phyloP scores from a whole-genome alignment of 169 alveolate genomes.

The Eimeria necatrix region DNA sequence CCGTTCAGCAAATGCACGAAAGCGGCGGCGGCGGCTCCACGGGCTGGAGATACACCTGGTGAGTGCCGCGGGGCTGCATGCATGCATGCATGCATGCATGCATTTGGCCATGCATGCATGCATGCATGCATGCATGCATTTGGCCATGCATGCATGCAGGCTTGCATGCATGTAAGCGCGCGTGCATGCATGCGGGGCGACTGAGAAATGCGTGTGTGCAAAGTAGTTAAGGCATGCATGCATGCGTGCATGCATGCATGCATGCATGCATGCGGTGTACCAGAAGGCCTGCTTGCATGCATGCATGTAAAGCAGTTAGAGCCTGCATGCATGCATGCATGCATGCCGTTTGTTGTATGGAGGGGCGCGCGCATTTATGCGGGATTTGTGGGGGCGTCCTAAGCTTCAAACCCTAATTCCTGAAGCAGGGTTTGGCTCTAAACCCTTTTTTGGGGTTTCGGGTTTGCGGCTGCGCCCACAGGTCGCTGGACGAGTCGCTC shows the following conservation, averaged over 20 bases:
- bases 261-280: slow-evolving; percentile 8
- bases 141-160: background rate
- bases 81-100: background rate
- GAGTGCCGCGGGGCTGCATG: slow-evolving; percentile 45
- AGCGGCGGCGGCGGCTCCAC: slow-evolving; percentile 97
- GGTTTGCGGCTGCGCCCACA: slow-evolving; percentile 11
- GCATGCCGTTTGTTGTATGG: background rate
- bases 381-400: background rate
- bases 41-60: slow-evolving; percentile 99
- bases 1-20: slow-evolving; percentile 96
- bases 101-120: background rate
- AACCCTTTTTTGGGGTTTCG: too few relatives aligned
- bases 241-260: too few relatives aligned
- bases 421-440: background rate
- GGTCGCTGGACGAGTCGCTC: slow-evolving; percentile 84
- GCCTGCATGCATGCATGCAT: background rate
- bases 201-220: too few relatives aligned
- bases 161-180: background rate
- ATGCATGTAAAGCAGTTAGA: background rate
- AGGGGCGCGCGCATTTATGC: background rate
- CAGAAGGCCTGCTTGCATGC: background rate
- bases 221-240: too few relatives aligned
- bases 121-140: background rate
- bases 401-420: too few relatives aligned
- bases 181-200: background rate